Evolutionary conservation across 352 stramenopile genomes (phyloP).

Genomic region (Thalassiosira mediterranea): DNA sequence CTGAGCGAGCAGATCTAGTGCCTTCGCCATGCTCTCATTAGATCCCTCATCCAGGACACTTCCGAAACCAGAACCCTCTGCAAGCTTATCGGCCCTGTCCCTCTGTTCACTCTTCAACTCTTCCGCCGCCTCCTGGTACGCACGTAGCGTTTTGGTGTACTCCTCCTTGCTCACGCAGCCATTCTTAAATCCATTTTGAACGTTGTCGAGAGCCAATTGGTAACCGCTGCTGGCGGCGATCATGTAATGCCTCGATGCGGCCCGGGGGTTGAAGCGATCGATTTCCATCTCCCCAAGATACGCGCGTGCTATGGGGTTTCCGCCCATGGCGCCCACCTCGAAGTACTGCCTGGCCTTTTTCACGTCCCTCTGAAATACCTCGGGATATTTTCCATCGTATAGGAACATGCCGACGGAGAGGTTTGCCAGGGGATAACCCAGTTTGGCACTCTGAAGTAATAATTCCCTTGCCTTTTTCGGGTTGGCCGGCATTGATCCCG

Average conservation of each 20-base stretch:
- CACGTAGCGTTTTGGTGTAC: conserved; percentile 2
- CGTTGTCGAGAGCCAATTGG: neutral
- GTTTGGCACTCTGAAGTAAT: neutral
- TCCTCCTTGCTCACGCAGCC: neutral
- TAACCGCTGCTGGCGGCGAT: neutral
- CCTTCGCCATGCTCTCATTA: no score
- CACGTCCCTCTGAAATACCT: neutral
- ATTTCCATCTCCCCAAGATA: neutral
- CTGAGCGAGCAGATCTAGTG: no score
- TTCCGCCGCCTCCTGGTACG: neutral
- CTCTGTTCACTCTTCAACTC: conserved; percentile 6
- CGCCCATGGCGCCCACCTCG: neutral
- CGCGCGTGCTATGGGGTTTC: neutral
- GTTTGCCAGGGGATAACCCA: neutral
- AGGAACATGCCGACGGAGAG: neutral
- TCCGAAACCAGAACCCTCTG: no score
- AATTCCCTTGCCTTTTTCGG: neutral
- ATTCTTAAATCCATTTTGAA: neutral
- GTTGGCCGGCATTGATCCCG: neutral
- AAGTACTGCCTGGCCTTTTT: neutral
- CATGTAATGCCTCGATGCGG: neutral
- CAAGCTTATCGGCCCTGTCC: no score
- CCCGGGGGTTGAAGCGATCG: no score
- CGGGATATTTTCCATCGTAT: neutral
- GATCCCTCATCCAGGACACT: no score